Base-by-base conservation (phyloP, 1,284 basidiomycete genomes). In the Irpex lacteus region DNA sequence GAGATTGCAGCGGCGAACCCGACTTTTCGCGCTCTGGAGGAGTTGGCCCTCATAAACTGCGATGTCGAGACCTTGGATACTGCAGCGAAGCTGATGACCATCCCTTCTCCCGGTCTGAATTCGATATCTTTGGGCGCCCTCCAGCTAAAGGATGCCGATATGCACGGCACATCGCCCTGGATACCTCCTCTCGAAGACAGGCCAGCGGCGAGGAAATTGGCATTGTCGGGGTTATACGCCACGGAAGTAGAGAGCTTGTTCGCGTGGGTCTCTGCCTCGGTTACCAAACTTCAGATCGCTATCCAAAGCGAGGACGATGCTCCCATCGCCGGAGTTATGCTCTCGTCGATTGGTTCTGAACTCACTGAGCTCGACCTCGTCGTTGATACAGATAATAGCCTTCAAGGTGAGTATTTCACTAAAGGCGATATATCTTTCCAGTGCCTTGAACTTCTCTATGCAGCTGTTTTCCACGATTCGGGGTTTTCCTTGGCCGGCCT, bases 401-500 rank as follows among this genome's bases (percentile, higher is more conserved):
- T 66, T 6, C 26, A 55, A 59, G 62, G 65, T 66, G 15, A 38
- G 57, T 52, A 9, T 7, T 44, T 26, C 26, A 26, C 26, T 26
- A 26, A 26, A 3, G 26, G 26, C 26, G 26, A 8, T n/a, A 32
- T 26, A 15, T n/a, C 55, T 36, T 34, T 36, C 26, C 13, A 11
- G 21, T 56, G 54, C 54, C 26, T 26, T 32, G 26, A 50, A 19
- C 37, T 61, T 32, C 37, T 4, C n/a, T 18, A 37, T 54, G 15
- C 54, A 69, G 68, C 62, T 36, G 49, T 65, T 3, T 65, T 71
- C 37, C n/a, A 57, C 8, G 65, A 61, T 1, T 38, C 57, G 5
- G 62, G 60, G 4, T 64, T 72, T 34, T 64, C 60, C 2, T 61
- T 72, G 2, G 26, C 38, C 2, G 7, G 58, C 11, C 71, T 68